These are phyloP conservation scores for Fragilaria radians DNA, from an alignment of 108 stramenopile species.

Conservation along the genomic window DNA sequence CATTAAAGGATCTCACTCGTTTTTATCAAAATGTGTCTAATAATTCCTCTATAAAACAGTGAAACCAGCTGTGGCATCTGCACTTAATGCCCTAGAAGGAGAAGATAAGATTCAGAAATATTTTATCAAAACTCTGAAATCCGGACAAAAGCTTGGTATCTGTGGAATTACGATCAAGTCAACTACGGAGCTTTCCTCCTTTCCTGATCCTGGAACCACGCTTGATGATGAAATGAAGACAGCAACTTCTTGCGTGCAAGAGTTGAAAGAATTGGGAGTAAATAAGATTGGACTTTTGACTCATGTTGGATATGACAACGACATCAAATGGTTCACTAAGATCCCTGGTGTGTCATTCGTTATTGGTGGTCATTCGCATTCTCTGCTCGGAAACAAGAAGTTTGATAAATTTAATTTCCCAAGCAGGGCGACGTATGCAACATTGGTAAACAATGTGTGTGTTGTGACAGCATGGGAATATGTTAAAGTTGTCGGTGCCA, in stretches of 20 bases:
- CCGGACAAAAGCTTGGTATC: constrained; percentile 34
- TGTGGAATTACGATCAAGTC: constrained; percentile 20
- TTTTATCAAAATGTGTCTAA: constrained; percentile 7
- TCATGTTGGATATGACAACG: constrained; percentile 39
- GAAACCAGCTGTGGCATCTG: no score
- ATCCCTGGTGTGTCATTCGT: constrained; percentile 52
- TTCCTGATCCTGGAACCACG: constrained; percentile 31
- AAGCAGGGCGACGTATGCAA: constrained; percentile 5
- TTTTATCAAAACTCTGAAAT: constrained; percentile 16
- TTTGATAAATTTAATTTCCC: constrained; percentile 18
- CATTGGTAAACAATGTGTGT: constrained; percentile 21
- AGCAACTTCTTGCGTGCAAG: constrained; percentile 22
- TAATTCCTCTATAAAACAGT: constrained; percentile 2
- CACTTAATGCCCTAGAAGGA: not conserved
- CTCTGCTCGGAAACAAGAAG: constrained; percentile 27
- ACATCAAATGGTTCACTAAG: constrained; percentile 17
- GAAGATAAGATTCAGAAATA: constrained; percentile 7
- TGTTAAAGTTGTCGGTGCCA: constrained; percentile 18
- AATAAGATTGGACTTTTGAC: constrained; percentile 43
- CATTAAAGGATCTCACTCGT: constrained; percentile 18
- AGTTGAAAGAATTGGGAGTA: constrained; percentile 25
- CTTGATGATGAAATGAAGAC: constrained; percentile 30
- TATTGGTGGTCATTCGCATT: constrained; percentile 45
- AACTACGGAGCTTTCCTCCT: constrained; percentile 25
- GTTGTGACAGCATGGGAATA: constrained; percentile 51